A percentile compares a stretch with the other conserved stretches of the same genome.
phyloP scores from a whole-genome alignment of 2,329 filamentous ascomycete genomes.

The Nemania bipapillata region DNA sequence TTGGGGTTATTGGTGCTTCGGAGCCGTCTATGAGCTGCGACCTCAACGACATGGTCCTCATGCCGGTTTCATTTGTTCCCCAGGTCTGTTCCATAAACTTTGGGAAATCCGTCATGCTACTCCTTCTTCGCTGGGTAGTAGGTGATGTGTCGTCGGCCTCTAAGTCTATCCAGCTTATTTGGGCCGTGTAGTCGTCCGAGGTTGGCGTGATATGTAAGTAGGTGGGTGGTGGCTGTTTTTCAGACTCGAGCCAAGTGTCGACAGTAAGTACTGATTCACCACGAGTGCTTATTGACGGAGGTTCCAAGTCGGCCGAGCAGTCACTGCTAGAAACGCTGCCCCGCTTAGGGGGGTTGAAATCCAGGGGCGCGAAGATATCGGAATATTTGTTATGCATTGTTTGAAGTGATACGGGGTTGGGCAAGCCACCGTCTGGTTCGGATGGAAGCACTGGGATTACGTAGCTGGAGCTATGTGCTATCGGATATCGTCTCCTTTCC shows the following conservation, averaged over 20 bases:
- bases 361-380: slow-evolving; percentile 42
- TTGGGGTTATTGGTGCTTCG: slow-evolving; percentile 1
- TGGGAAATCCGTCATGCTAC: slow-evolving; percentile 45
- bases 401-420: slow-evolving; percentile 44
- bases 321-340: slow-evolving; percentile 50
- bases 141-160: slow-evolving; percentile 43
- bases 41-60: slow-evolving; percentile 18
- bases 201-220: slow-evolving; percentile 39
- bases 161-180: slow-evolving; percentile 50
- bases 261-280: slow-evolving; percentile 56
- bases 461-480: slow-evolving; percentile 40
- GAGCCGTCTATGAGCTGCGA: background rate
- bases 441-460: slow-evolving; percentile 34
- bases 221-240: slow-evolving; percentile 45
- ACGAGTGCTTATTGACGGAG: slow-evolving; percentile 50
- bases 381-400: slow-evolving; percentile 44
- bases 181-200: slow-evolving; percentile 40
- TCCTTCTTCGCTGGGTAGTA: slow-evolving; percentile 41
- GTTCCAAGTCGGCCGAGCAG: slow-evolving; percentile 53
- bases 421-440: slow-evolving; percentile 30
- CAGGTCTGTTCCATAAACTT: slow-evolving; percentile 33
- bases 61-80: slow-evolving; percentile 23
- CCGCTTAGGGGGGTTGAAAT: slow-evolving; percentile 39
- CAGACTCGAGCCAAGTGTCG: slow-evolving; percentile 56
- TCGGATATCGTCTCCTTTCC: slow-evolving; percentile 44